Conservation (phyloP, 2,329 filamentous ascomycete species). For the Diaporthe sp. region DNA sequence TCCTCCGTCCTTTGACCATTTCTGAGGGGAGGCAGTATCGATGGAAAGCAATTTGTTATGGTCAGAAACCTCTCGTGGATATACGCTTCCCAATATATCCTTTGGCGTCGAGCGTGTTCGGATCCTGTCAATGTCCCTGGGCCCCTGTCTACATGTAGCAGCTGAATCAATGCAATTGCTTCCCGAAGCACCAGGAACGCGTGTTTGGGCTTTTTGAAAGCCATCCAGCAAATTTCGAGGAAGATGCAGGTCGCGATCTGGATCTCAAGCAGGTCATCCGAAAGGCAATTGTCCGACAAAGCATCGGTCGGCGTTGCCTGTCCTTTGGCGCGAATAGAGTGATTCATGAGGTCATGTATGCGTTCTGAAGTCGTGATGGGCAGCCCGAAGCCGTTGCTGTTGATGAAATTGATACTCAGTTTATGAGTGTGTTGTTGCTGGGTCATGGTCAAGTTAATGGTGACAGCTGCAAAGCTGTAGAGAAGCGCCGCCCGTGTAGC, state of each 20-base stretch:
- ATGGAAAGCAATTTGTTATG: constrained; percentile 62
- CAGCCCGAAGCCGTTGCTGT: constrained; percentile 3
- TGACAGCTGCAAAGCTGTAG: constrained; percentile 60
- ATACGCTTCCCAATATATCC: constrained; percentile 69
- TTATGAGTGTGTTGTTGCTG: constrained; percentile 39
- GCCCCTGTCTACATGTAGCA: constrained; percentile 47
- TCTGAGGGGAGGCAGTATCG: constrained; percentile 51
- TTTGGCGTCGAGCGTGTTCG: constrained; percentile 55
- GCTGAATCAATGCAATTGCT: constrained; percentile 50
- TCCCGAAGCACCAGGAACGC: constrained; percentile 66
- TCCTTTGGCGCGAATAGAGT: background rate
- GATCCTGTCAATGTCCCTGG: constrained; percentile 13
- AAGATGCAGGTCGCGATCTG: constrained; percentile 66
- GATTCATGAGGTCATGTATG: constrained; percentile 17
- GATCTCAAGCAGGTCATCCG: constrained; percentile 3
- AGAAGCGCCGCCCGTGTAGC: constrained; percentile 57
- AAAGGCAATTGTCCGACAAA: background rate
- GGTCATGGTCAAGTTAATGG: constrained; percentile 55
- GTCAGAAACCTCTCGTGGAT: constrained; percentile 71
- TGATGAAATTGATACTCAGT: constrained; percentile 16
- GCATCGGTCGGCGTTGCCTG: background rate
- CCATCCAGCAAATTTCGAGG: constrained; percentile 66
- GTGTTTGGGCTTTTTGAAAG: constrained; percentile 61
- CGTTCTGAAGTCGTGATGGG: constrained; percentile 1
- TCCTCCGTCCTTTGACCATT: constrained; percentile 51